A percentile compares a stretch with the other conserved stretches of the same genome.
phyloP scores from a whole-genome alignment of 306 rosid species.

The Dalbergia cochinchinensis region DNA sequence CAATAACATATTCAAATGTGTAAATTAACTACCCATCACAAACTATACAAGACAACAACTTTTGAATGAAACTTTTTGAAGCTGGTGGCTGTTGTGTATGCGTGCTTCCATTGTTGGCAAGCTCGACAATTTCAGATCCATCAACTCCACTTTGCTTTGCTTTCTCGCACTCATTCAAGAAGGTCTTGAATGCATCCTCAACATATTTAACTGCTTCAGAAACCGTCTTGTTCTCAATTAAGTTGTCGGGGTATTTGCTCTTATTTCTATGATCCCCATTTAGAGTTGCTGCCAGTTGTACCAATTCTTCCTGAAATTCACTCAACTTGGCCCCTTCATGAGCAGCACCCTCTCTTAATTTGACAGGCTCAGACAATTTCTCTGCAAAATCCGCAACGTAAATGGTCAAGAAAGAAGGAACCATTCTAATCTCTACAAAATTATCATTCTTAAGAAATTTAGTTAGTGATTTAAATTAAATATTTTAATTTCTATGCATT shows the following conservation, averaged over 20 bases:
- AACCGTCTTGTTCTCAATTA: constrained; percentile 62
- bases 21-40: constrained; percentile 46
- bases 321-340: constrained; percentile 51
- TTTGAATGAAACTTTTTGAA: constrained; percentile 48
- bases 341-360: constrained; percentile 55
- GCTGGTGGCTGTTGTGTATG: not conserved
- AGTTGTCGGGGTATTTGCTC: constrained; percentile 57
- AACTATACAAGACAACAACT: constrained; percentile 61
- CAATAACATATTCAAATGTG: not conserved
- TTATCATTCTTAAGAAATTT: not conserved
- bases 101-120: constrained; percentile 14
- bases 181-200: constrained; percentile 54
- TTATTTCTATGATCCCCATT: constrained; percentile 63
- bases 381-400: constrained; percentile 46
- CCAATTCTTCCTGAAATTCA: constrained; percentile 72
- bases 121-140: constrained; percentile 58
- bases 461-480: not conserved
- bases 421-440: not conserved
- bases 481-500: too few relatives aligned
- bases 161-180: constrained; percentile 64
- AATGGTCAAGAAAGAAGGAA: not conserved
- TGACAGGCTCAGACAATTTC: constrained; percentile 55
- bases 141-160: constrained; percentile 63
- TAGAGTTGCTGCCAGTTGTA: constrained; percentile 69
- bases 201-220: constrained; percentile 60